Evolutionary conservation across 2,329 filamentous ascomycete species (phyloP).

Genomic region (Macroventuria anomochaeta): DNA sequence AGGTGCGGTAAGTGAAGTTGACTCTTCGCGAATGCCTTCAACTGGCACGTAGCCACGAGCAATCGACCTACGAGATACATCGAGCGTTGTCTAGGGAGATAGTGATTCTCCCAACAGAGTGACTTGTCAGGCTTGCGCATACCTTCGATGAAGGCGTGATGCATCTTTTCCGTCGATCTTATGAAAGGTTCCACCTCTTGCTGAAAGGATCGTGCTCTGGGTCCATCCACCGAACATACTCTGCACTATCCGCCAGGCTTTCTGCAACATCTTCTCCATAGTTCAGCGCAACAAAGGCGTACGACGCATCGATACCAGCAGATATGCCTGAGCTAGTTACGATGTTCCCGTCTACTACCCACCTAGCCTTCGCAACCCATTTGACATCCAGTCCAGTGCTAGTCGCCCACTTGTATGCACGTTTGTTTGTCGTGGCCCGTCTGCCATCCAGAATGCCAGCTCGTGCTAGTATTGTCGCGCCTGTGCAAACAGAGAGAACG

Average conservation of each 20-base stretch:
- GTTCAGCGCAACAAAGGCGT: constrained; percentile 60
- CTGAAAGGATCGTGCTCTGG: constrained; percentile 63
- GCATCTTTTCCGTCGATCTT: background rate
- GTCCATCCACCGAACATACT: constrained; percentile 63
- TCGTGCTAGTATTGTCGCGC: constrained; percentile 62
- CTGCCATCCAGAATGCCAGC: constrained; percentile 65
- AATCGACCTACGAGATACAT: background rate
- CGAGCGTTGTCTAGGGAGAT: too few species aligned
- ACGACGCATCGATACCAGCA: constrained; percentile 65
- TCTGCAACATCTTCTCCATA: constrained; percentile 61
- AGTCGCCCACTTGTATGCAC: constrained; percentile 52
- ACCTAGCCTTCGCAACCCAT: constrained; percentile 61
- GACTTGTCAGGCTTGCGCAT: background rate
- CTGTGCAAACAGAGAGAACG: constrained; percentile 70
- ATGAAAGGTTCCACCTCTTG: constrained; percentile 29
- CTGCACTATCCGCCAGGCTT: constrained; percentile 57
- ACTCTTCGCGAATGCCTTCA: background rate
- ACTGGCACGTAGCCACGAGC: background rate
- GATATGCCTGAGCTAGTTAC: constrained; percentile 70
- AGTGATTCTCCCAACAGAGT: too few species aligned
- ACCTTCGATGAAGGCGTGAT: background rate
- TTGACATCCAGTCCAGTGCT: constrained; percentile 57
- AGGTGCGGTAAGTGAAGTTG: constrained; percentile 2
- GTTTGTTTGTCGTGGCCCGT: constrained; percentile 70
- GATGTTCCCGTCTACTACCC: constrained; percentile 69